These are phyloP conservation scores for Ustilago sp. DNA, from an alignment of 1,284 basidiomycete species.

Conservation along the genomic window DNA sequence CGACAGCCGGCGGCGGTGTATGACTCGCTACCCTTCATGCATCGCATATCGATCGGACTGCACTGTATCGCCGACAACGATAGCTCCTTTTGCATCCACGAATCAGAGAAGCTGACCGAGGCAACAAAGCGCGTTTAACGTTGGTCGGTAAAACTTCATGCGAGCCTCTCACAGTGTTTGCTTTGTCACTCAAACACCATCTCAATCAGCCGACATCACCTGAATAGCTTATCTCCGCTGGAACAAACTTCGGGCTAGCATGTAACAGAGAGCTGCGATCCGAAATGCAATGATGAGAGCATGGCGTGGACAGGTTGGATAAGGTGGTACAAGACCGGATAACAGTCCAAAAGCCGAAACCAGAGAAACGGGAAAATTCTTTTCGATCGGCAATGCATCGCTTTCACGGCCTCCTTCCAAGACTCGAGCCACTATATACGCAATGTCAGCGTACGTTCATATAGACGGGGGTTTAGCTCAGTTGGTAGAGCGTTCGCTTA, in stretches of 20 bases:
- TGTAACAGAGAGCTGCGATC: too few relatives aligned
- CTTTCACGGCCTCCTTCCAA: too few relatives aligned
- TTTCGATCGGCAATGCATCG: conserved; percentile 2
- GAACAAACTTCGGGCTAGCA: too few relatives aligned
- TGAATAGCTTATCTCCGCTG: background rate
- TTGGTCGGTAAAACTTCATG: conserved; percentile 2
- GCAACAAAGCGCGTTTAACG: too few relatives aligned
- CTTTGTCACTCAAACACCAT: too few relatives aligned
- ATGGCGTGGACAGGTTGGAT: background rate
- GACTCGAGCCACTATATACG: background rate
- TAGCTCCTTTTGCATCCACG: background rate
- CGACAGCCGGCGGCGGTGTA: background rate
- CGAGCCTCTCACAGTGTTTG: too few relatives aligned
- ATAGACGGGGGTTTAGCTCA: conserved; percentile 53
- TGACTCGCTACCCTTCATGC: background rate
- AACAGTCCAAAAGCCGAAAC: background rate
- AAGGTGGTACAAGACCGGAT: background rate
- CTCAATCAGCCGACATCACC: background rate
- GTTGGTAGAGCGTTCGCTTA: conserved; percentile 62
- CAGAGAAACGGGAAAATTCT: conserved; percentile 29
- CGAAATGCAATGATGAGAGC: background rate
- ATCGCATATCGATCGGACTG: background rate
- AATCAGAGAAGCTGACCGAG: background rate
- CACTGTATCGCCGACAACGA: background rate
- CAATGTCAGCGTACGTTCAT: background rate